Evolutionary conservation across 2,329 filamentous ascomycete genomes (phyloP).

Genomic region (Talaromyces sp.): DNA sequence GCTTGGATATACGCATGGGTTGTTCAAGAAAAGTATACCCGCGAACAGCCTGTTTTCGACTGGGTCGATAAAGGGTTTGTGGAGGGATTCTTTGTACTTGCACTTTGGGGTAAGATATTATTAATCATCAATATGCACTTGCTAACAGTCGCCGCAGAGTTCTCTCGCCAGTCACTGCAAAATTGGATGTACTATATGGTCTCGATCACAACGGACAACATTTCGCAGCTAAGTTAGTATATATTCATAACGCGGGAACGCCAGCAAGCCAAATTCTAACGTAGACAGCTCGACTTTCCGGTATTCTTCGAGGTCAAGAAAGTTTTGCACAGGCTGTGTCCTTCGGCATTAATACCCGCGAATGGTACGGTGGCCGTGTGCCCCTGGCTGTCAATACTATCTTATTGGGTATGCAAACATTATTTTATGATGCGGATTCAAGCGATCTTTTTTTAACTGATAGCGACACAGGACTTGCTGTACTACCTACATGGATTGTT

Average conservation of each 20-base stretch:
- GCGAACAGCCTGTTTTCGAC: constrained; percentile 36
- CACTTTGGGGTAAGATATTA: constrained; percentile 35
- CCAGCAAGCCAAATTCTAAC: neutral
- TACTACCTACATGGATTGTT: constrained; percentile 25
- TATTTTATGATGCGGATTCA: neutral
- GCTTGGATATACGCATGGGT: constrained; percentile 53
- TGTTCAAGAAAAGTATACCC: constrained; percentile 49
- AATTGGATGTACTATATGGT: constrained; percentile 56
- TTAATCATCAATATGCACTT: constrained; percentile 17
- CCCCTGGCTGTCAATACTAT: constrained; percentile 40
- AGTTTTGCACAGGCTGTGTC: constrained; percentile 43
- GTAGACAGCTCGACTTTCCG: constrained; percentile 32
- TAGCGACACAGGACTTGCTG: constrained; percentile 18
- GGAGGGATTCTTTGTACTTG: constrained; percentile 46
- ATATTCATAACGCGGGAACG: neutral
- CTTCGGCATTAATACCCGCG: constrained; percentile 39
- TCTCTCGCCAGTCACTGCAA: constrained; percentile 50
- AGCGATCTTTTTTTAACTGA: neutral
- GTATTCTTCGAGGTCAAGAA: constrained; percentile 43
- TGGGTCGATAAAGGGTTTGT: constrained; percentile 42
- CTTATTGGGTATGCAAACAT: constrained; percentile 21
- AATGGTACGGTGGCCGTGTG: constrained; percentile 40
- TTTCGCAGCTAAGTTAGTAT: constrained; percentile 41
- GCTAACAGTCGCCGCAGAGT: constrained; percentile 20
- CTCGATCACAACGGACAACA: constrained; percentile 53